Percentiles rank a stretch among this genome's conserved stretches.
Evolutionary conservation across 2,329 filamentous ascomycete species (phyloP).

Genomic region (Claviceps spartinae): DNA sequence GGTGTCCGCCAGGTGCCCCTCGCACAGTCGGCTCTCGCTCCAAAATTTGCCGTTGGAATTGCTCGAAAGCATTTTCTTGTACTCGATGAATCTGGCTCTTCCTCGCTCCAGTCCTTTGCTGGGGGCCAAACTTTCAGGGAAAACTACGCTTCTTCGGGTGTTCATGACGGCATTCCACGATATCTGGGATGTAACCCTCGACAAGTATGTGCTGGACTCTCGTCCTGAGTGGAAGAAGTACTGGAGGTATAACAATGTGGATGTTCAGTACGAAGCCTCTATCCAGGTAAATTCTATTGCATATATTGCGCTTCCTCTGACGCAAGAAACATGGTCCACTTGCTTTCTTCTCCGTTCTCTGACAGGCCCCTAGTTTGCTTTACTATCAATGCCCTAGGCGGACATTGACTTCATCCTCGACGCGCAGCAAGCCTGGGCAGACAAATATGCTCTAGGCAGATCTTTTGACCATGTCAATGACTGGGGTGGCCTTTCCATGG

Average conservation of each 20-base stretch:
- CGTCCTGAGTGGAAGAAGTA: too few species aligned
- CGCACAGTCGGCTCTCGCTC: constrained; percentile 13
- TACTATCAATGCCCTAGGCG: constrained; percentile 30
- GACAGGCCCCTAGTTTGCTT: constrained; percentile 19
- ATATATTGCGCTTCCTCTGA: too few species aligned
- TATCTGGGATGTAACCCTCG: background rate
- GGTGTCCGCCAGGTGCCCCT: too few species aligned
- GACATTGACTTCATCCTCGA: constrained; percentile 30
- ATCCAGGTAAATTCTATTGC: too few species aligned
- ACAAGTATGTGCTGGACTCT: constrained; percentile 13
- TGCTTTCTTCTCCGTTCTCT: too few species aligned
- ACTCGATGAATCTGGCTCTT: constrained; percentile 18
- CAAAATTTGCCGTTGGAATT: constrained; percentile 36
- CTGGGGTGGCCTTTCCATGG: too few species aligned
- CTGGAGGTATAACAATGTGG: too few species aligned
- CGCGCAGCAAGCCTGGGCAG: constrained; percentile 8
- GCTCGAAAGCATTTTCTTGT: constrained; percentile 37
- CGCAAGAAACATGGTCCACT: background rate
- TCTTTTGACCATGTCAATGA: too few species aligned
- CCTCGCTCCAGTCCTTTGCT: constrained; percentile 27
- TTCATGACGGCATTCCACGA: too few species aligned
- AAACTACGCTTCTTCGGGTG: constrained; percentile 19
- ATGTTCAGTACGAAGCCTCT: too few species aligned
- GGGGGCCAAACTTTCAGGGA: constrained; percentile 31
- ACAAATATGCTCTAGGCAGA: too few species aligned